These are phyloP conservation scores for Neobulgaria alba DNA, from an alignment of 2,329 filamentous ascomycete species.

Conservation along the genomic window DNA sequence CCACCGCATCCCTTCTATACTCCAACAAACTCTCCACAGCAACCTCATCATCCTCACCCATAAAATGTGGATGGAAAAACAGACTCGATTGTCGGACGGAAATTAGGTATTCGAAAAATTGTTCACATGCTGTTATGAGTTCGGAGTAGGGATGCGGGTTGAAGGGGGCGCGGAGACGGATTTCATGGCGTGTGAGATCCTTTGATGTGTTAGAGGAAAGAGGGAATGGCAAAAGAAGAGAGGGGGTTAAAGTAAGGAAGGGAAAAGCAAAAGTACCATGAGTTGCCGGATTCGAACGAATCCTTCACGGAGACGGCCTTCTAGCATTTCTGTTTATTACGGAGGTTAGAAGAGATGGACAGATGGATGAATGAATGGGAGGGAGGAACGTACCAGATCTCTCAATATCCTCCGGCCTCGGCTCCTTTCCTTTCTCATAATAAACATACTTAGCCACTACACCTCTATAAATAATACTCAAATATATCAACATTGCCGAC, in stretches of 20 bases:
- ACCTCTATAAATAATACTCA: constrained; percentile 46
- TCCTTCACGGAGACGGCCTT: constrained; percentile 50
- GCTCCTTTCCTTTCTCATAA: constrained; percentile 45
- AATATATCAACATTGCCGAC: constrained; percentile 48
- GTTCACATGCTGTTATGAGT: constrained; percentile 46
- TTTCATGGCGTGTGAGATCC: constrained; percentile 49
- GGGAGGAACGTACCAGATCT: constrained; percentile 30
- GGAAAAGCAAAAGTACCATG: constrained; percentile 25
- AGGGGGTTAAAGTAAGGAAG: too few species aligned
- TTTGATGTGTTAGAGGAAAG: constrained; percentile 3
- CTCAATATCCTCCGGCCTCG: constrained; percentile 41
- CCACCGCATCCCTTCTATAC: constrained; percentile 47
- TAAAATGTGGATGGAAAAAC: constrained; percentile 46
- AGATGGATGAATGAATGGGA: constrained; percentile 1
- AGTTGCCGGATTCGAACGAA: constrained; percentile 50
- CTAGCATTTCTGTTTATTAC: constrained; percentile 46
- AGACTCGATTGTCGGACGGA: constrained; percentile 48
- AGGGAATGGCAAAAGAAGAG: too few species aligned
- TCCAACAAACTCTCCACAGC: constrained; percentile 40
- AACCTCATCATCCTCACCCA: constrained; percentile 41
- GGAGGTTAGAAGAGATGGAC: too few species aligned
- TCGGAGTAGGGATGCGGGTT: constrained; percentile 47
- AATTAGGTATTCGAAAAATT: constrained; percentile 51
- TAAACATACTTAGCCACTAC: constrained; percentile 50
- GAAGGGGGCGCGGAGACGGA: constrained; percentile 49